Base-by-base conservation (phyloP, 768 basidiomycete genomes). In the Lentinus brumalis region DNA sequence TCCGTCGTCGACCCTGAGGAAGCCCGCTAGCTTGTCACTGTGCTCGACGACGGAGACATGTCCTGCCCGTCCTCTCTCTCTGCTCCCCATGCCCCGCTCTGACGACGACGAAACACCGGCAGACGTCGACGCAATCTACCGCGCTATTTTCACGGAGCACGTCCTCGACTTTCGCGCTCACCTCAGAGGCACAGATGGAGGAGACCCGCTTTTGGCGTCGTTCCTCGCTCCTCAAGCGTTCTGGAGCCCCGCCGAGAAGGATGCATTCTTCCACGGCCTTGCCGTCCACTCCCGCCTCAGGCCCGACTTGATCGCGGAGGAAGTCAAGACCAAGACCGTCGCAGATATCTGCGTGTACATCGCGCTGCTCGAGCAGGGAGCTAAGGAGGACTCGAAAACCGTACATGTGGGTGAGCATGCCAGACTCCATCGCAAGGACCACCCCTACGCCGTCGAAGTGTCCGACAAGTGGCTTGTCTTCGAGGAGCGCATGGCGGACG, bases 231-330 rank as follows among this genome's bases (percentile, higher is more conserved):
- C 72, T 1, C 59, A 61, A 46, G 74, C 79, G 41, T 78, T 75
- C 59, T 94, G 92, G 92, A 85, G 87, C 4, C 70, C 79, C 0
- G 64, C 74, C n/a, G 93, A 95, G 68, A 88, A 89, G 62, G 78
- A 85, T 30, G 64, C 69, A 0, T 91, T 94, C 74, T 94, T 93
- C 71, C 87, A 84, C 70, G 87, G 82, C 0, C 72, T 94, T 21
- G 73, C 81, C 30, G 71, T 86, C 2, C 76, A 89, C 72, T 94
- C 92, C 18, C 81, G 89, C 29, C 78, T 89, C 45, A 76, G 91
- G 21, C 89, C 91, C 0, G 93, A 94, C 71, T 80, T 94, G 50
- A 88, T 95, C 52, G 85, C 91, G 0, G 78, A 76, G 5, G 81
- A 81, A 51, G 76, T 94, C n/a, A 78, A 78, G 60, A 86, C 87